Evolutionary conservation across 2,329 filamentous ascomycete genomes (phyloP), one percentile per base, ranked within the genome.

Genomic region (Penicillium sp.): DNA sequence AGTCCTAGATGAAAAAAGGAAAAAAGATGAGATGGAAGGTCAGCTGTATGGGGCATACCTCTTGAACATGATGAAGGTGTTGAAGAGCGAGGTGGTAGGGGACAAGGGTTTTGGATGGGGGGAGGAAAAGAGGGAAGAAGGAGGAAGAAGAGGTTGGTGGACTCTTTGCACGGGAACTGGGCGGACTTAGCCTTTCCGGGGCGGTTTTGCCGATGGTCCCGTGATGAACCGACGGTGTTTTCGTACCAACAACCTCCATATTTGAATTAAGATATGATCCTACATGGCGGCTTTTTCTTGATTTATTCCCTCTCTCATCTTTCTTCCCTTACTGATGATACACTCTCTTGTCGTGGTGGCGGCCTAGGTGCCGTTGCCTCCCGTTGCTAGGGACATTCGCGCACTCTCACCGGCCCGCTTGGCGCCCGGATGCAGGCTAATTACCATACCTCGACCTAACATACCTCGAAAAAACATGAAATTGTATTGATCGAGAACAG

Each of bases 11-110:
- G 36, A 33, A 51, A 50, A 74, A 70, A 50, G 23, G 47, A 49
- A 59, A 52, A 52, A 58, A 59, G 51, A 50, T 52, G 51, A 28
- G 50, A 47, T 52, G 48, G 54, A 18, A 62, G 62, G 34, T 38
- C 18, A 21, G 36, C 12, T 23, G 21, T 61, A 23, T 52, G 47
- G 42, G 49, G 51, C 78, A 69, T 75, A 84, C 82, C 80, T 83
- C 79, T 83, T 84, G 75, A 83, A 79, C 81, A 84, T 84, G 74
- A 69, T 81, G 71, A 68, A 64, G 72, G 74, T 77, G 76, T 75
- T 69, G 66, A 72, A 72, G 72, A 72, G 72, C 65, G 70, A 70
- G 65, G 59, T 60, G 60, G 45, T 54, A 56, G 51, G 52, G 58
- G 45, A 59, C 21, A 55, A 50, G 59, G 55, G 59, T 52, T 59